Evolutionary conservation across 208 protist genomes (phyloP).

Genomic region (Crithidia expoeki): DNA sequence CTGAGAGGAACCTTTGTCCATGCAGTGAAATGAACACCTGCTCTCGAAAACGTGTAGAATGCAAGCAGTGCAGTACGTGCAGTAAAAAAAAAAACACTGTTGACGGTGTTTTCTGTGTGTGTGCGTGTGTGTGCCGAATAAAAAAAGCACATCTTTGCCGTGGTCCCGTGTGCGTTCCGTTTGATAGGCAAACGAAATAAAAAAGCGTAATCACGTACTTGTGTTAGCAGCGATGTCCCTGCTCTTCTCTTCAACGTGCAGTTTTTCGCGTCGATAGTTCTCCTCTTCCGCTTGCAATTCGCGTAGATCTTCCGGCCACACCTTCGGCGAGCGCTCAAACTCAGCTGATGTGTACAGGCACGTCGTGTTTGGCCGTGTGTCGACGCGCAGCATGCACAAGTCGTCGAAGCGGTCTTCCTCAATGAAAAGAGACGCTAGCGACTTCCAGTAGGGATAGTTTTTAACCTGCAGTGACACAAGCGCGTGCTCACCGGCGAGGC

Average conservation of each 20-base stretch:
- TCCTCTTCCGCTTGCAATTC: constrained; percentile 51
- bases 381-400: constrained; percentile 44
- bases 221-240: not conserved
- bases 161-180: too few relatives aligned
- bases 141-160: too few relatives aligned
- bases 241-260: not conserved
- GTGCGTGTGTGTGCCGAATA: too few relatives aligned
- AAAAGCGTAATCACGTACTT: too few relatives aligned
- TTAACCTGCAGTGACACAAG: not conserved
- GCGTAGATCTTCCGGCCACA: constrained; percentile 57
- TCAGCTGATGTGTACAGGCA: constrained; percentile 27
- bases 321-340: constrained; percentile 36
- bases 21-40: too few relatives aligned
- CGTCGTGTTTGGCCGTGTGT: constrained; percentile 16
- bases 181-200: too few relatives aligned
- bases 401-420: constrained; percentile 61
- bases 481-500: constrained; percentile 27
- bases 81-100: too few relatives aligned
- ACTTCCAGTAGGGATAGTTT: constrained; percentile 67
- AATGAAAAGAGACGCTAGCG: constrained; percentile 38
- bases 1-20: too few relatives aligned
- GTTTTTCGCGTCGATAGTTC: not conserved
- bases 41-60: too few relatives aligned
- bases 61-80: too few relatives aligned
- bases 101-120: too few relatives aligned